These are phyloP conservation scores for Caloboletus inedulis DNA, from an alignment of 1,284 basidiomycete genomes.

Conservation along the genomic window DNA sequence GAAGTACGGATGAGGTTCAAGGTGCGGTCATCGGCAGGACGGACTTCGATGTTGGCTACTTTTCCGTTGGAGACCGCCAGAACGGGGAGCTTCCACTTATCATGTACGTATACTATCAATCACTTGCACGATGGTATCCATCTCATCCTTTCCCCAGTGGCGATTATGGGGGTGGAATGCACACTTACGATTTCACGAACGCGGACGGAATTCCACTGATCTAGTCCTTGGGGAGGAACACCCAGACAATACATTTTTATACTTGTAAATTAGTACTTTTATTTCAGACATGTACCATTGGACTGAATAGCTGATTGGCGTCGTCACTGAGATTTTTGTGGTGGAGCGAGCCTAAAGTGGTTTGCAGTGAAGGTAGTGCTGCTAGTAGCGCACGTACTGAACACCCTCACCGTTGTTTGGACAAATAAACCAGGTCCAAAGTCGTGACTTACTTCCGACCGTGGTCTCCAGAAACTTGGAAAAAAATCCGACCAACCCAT, in stretches of 20 bases:
- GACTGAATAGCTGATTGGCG: background rate
- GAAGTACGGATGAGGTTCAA: slow-evolving; percentile 39
- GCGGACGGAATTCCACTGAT: slow-evolving; percentile 21
- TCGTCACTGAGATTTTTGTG: background rate
- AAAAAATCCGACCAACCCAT: slow-evolving; percentile 20
- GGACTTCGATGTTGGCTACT: slow-evolving; percentile 55
- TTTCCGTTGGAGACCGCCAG: slow-evolving; percentile 55
- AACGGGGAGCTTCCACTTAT: slow-evolving; percentile 54
- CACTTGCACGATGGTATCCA: background rate
- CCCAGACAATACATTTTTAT: slow-evolving; percentile 5
- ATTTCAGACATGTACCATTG: slow-evolving; percentile 5
- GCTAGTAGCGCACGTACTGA: background rate
- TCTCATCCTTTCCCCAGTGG: slow-evolving; percentile 23
- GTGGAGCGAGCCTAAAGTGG: background rate
- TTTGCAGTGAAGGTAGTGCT: background rate
- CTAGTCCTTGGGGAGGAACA: background rate
- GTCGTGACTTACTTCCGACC: slow-evolving; percentile 12
- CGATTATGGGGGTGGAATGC: slow-evolving; percentile 33
- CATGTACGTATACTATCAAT: slow-evolving; percentile 45
- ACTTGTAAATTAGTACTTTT: slow-evolving; percentile 5
- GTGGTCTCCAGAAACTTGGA: slow-evolving; percentile 9
- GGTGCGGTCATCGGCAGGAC: slow-evolving; percentile 49
- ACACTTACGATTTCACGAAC: slow-evolving; percentile 31
- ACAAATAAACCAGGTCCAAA: slow-evolving; percentile 29
- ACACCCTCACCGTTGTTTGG: slow-evolving; percentile 26